Percentiles rank a stretch among this genome's conserved stretches.
Evolutionary conservation across 2,329 filamentous ascomycete species (phyloP).

Genomic region (Fulvia fulva): DNA sequence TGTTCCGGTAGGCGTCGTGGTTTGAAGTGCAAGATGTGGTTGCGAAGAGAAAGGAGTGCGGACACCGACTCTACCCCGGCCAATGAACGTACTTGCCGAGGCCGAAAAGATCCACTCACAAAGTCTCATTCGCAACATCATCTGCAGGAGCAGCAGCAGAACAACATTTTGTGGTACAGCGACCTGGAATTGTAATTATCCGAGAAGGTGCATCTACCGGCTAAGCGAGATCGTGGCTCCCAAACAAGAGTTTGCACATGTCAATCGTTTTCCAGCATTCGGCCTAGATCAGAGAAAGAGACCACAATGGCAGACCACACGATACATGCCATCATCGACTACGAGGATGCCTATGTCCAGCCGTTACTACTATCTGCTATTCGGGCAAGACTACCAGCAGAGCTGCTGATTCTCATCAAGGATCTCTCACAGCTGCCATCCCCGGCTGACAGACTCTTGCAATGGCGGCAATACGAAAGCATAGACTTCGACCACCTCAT

Average conservation of each 20-base stretch:
- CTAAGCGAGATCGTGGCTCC: neutral
- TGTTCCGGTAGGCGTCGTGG: no score
- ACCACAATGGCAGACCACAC: conserved; percentile 7
- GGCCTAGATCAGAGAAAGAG: neutral
- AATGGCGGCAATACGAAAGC: conserved; percentile 81
- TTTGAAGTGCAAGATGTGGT: no score
- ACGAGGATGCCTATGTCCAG: conserved; percentile 86
- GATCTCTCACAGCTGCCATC: conserved; percentile 54
- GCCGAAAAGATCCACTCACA: no score
- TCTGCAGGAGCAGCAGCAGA: neutral
- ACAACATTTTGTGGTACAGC: no score
- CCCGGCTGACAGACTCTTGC: conserved; percentile 55
- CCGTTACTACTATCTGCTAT: conserved; percentile 77
- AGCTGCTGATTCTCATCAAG: conserved; percentile 37
- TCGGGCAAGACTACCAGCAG: conserved; percentile 54
- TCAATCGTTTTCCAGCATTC: neutral
- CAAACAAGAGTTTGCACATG: neutral
- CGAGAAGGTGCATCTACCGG: neutral
- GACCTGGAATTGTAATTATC: no score
- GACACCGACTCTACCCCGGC: no score
- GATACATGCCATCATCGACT: conserved; percentile 71
- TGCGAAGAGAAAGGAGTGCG: no score
- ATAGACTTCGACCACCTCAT: conserved; percentile 78
- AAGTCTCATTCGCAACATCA: neutral
- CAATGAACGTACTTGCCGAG: no score